phyloP scores from a whole-genome alignment of 176 grass and related monocot species.

The Luzula sylvatica region DNA sequence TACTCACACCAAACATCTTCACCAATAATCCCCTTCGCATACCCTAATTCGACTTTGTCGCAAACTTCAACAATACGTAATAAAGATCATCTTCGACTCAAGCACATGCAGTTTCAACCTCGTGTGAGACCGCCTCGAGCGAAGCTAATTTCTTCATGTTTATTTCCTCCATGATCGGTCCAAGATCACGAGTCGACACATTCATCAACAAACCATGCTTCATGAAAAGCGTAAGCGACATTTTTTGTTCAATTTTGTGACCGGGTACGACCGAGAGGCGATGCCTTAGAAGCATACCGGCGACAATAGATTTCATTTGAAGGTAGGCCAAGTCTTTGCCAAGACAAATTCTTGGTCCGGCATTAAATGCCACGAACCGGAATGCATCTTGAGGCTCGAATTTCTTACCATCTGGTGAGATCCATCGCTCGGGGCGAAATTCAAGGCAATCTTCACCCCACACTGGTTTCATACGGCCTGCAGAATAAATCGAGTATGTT shows the following conservation, averaged over 20 bases:
- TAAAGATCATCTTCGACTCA: constrained; percentile 12
- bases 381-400: constrained; percentile 81
- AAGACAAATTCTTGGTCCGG: constrained; percentile 78
- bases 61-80: constrained; percentile 7
- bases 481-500: constrained; percentile 92
- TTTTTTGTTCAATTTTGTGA: constrained; percentile 95
- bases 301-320: constrained; percentile 96
- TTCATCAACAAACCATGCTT: constrained; percentile 81
- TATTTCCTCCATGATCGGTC: constrained; percentile 22
- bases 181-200: constrained; percentile 54
- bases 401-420: constrained; percentile 45
- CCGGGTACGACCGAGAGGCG: constrained; percentile 52
- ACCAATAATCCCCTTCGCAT: background rate
- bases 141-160: background rate
- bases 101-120: constrained; percentile 7
- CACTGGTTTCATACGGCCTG: constrained; percentile 72
- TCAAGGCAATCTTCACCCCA: constrained; percentile 95
- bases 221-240: constrained; percentile 99
- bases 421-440: constrained; percentile 74
- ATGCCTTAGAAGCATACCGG: constrained; percentile 67
- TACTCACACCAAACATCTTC: constrained; percentile 12
- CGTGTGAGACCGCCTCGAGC: background rate
- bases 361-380: constrained; percentile 90
- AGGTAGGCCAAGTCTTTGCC: constrained; percentile 96
- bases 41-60: constrained; percentile 3